phyloP scores from a whole-genome alignment of 441 rosid species.

The Breynia disticha region DNA sequence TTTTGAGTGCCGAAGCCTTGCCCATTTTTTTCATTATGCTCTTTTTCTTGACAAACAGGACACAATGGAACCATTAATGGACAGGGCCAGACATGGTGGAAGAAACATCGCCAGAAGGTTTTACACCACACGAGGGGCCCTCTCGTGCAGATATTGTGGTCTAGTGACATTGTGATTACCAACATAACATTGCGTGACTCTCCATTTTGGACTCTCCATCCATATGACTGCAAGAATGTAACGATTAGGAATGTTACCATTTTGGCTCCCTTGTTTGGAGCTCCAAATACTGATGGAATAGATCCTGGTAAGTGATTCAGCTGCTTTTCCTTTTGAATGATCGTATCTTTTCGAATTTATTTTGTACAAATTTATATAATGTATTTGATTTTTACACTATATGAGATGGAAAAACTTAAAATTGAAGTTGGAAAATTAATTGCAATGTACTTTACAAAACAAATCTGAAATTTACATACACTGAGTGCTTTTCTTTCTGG shows the following conservation, averaged over 20 bases:
- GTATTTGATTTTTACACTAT: too few species aligned
- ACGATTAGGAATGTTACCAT: slow-evolving; percentile 68
- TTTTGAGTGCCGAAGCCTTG: too few species aligned
- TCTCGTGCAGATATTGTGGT: slow-evolving; percentile 91
- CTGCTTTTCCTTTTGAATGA: not conserved
- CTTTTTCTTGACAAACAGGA: slow-evolving; percentile 39
- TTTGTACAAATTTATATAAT: too few species aligned
- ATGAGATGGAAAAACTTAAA: too few species aligned
- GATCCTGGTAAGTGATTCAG: slow-evolving; percentile 62
- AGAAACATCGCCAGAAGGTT: slow-evolving; percentile 77
- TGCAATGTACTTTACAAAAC: too few species aligned
- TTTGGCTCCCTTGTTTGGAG: slow-evolving; percentile 67
- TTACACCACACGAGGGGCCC: slow-evolving; percentile 93
- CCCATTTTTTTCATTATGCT: not conserved
- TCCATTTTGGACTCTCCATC: slow-evolving; percentile 97
- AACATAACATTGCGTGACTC: slow-evolving; percentile 74
- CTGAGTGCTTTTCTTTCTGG: too few species aligned
- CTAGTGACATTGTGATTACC: slow-evolving; percentile 67
- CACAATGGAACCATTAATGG: slow-evolving; percentile 93
- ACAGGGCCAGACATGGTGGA: slow-evolving; percentile 97
- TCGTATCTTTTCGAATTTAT: too few species aligned
- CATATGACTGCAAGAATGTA: slow-evolving; percentile 88
- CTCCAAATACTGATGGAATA: slow-evolving; percentile 95
- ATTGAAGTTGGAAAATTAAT: too few species aligned
- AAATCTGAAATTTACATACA: too few species aligned